Base-by-base conservation (phyloP, 208 protist species). In the Plasmodiophora brassicae region DNA sequence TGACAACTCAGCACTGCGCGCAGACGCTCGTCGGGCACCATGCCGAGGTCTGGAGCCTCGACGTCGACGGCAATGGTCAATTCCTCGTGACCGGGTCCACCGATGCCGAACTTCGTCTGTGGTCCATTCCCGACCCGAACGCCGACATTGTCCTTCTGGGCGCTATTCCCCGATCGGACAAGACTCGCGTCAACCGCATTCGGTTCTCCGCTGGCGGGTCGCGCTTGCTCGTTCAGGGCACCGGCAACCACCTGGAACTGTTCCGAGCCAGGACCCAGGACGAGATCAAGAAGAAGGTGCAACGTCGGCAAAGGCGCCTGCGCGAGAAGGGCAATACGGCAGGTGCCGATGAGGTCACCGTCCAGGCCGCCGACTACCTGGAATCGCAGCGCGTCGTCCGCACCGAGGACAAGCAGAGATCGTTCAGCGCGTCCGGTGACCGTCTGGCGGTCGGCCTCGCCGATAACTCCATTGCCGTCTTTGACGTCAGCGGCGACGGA, bases 1-100 rank as follows among this genome's bases (percentile, higher is more conserved):
- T 95, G 25, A 90, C 94, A 8, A 92, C 90, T 22, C 93, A 95
- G 86, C 90, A 93, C 86, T 97, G 95, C 88, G 85, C 96, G 14
- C 92, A 96, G 71, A 96, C 95, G 0, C 41, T 95, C 0, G 92
- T 93, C 0, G 93, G 91, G 0, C 92, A 95, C 71, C 65, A 89
- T 41, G 84, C 65, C 50, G 92, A 96, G 89, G 92, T 96, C 8
- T 93, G 89, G 90, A 43, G 28, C 0, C 22, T 93, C 8, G 88
- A 86, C 43, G 71, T 91, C 1, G 87, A 92, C 41, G 35, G 72
- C 0, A 46, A 46, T 14, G 88, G 84, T 36, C 45, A 45, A 0
- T n/a, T 41, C 14, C 72, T 94, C 0, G 85, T 91, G 10, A 90
- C 90, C 0, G 91, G 90, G 39, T 85, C 87, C n/a, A 71, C 46